Base-by-base conservation (phyloP, 1,139 yeast genomes). In the Scheffersomyces lignicola region DNA sequence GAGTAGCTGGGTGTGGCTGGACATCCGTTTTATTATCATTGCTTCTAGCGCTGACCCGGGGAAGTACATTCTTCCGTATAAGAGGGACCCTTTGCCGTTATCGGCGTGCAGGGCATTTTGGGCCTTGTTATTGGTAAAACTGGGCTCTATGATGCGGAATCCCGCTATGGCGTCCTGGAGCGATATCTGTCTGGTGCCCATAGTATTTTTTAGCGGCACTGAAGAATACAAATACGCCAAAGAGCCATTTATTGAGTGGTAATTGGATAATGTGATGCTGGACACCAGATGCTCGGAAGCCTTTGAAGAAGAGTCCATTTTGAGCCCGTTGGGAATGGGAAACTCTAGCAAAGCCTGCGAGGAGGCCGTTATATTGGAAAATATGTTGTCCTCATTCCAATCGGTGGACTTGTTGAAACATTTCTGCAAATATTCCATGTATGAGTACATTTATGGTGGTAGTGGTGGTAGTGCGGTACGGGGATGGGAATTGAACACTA, bases 41-140 rank as follows among this genome's bases (percentile, higher is more conserved):
- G 96, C 96, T 56, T 92, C 98, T 6, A 94, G 62, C 4, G 87
- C 82, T 15, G 88, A 80, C 1, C 89, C 86, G 0, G 98, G 98
- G 44, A 92, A 80, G 51, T 83, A 86, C 79, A 94, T 78, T 42
- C 95, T 69, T 1, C 97, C 98, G 54, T 88, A 92, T 15, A 67
- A 44, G 21, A 69, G 51, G 2, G 65, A 47, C 14, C 50, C 49
- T 29, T 40, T 48, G 13, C 29, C 36, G 12, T 34, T 22, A 21
- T 20, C 6, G 5, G 14, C 25, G 22, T 10, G 12, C 21, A 7
- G 7, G 16, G 10, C 9, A 14, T 21, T 30, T 22, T 22, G 11
- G 24, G 20, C 9, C 14, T 33, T 33, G 30, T 29, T 27, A 18
- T 29, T 11, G 18, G 14, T 29, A 18, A 30, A 11, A 34, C 24